Base-by-base conservation (phyloP, 2,329 filamentous ascomycete genomes). In the Acrocalymma vagum region DNA sequence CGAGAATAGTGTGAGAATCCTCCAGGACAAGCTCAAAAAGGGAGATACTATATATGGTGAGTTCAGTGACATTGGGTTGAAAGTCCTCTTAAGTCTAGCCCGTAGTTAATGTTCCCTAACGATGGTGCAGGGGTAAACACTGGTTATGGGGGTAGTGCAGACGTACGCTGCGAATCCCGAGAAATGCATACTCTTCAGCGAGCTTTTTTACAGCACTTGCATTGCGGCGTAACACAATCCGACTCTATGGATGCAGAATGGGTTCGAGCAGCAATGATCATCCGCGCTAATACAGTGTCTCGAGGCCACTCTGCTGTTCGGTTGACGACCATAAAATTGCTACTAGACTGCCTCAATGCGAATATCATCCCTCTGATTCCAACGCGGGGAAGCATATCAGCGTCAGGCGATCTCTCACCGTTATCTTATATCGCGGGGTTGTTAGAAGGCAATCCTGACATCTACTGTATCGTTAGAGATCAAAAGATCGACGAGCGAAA, bases 291-390 rank as follows among this genome's bases (percentile, higher is more conserved):
- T 53, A 78, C 78, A 18, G 72, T 81, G 6, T 64, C 81, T 26
- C 70, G 78, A 22, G 82, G 81, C 1, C 78, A 83, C 53, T 83
- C 79, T 8, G 81, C 74, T 3, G 75, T 85, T 14, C 68, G 76
- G 2, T 53, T 75, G 2, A 52, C 65, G 9, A 67, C 81, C 1
- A 62, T 83, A n/a, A 59, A 80, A 25, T 65, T 61, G 24, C 56
- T 84, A 6, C 37, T 78, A 5, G 60, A 45, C 3, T 56, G 72
- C 7, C 57, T 73, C 2, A 60, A 66, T 17, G 45, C 56, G 9
- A 18, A 67, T 38, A 56, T 67, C 42, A 74, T 72, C 0, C 81
- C 81, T 0, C 42, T 82, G n/a, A 70, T 83, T 6, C 80, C 81
- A 1, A 60, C 83, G 3, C 69, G 80, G 15, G 81, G 81, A 3